Evolutionary conservation across 139 green algal species (phyloP).

Genomic region (Coelastrella sp.): DNA sequence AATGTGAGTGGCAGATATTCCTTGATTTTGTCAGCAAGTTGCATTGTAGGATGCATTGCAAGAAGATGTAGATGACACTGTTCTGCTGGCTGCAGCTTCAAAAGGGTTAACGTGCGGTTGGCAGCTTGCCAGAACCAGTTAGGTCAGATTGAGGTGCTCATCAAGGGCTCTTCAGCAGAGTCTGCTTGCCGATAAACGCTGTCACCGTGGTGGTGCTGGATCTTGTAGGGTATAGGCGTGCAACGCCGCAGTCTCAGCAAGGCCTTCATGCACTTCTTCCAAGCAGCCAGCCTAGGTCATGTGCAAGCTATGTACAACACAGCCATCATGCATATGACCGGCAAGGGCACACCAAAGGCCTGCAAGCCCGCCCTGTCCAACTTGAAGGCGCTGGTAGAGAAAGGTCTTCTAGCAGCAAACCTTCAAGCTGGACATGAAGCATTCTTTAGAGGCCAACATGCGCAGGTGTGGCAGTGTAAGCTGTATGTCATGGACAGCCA

Average conservation of each 20-base stretch:
- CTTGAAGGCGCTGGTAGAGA: constrained; percentile 68
- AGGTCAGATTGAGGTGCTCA: too few relatives aligned
- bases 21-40: too few relatives aligned
- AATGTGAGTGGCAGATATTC: constrained; percentile 33
- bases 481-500: not conserved
- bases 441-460: constrained; percentile 71
- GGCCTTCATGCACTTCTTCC: constrained; percentile 44
- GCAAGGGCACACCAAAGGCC: constrained; percentile 65
- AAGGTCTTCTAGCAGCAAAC: constrained; percentile 52
- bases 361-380: constrained; percentile 61
- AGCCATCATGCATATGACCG: constrained; percentile 88
- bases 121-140: too few relatives aligned
- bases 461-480: constrained; percentile 6
- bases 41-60: too few relatives aligned
- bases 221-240: constrained; percentile 54
- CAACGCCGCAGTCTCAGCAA: constrained; percentile 50
- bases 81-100: too few relatives aligned
- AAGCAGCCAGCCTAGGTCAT: constrained; percentile 69
- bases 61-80: too few relatives aligned
- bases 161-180: too few relatives aligned
- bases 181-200: not conserved
- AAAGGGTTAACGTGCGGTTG: too few relatives aligned
- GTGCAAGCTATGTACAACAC: constrained; percentile 87
- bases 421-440: constrained; percentile 74
- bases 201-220: not conserved